A percentile compares a stretch with the other conserved stretches of the same genome.
Conservation (phyloP, 2,329 filamentous ascomycete species). For the Fusarium sp. region DNA sequence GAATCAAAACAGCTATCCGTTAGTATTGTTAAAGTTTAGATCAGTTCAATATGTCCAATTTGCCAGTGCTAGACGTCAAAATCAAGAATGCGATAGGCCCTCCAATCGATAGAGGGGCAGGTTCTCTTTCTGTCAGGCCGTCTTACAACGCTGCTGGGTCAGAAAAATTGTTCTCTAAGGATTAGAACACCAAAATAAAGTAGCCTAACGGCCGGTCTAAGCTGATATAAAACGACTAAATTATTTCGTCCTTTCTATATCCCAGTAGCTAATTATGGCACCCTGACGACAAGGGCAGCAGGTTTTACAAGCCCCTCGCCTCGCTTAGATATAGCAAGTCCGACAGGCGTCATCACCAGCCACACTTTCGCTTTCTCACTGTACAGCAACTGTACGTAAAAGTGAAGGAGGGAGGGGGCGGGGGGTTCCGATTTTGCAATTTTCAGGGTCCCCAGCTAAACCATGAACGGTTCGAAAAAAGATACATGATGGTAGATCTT, state of each 20-base stretch:
- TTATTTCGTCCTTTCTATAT: neutral
- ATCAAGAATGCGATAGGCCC: conserved; percentile 17
- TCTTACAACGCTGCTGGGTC: neutral
- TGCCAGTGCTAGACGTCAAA: neutral
- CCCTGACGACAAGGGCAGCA: conserved; percentile 6
- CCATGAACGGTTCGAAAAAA: conserved; percentile 6
- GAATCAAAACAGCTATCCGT: neutral
- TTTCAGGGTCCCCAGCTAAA: conserved; percentile 33
- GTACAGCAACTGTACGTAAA: neutral
- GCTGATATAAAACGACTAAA: neutral
- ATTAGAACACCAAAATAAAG: neutral
- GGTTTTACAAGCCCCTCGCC: conserved; percentile 31
- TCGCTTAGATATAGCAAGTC: conserved; percentile 20
- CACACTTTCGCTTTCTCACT: conserved; percentile 9
- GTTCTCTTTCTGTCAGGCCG: neutral
- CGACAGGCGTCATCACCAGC: conserved; percentile 26
- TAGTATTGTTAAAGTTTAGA: neutral
- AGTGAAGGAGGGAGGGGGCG: conserved; percentile 5
- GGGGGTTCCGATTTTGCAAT: conserved; percentile 19
- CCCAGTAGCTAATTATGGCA: neutral
- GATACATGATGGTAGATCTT: neutral
- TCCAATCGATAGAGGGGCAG: conserved; percentile 35
- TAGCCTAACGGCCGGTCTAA: neutral
- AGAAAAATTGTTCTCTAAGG: neutral
- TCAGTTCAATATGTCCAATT: neutral